These are phyloP conservation scores for Cercophora scortea DNA, from an alignment of 495 filamentous ascomycete species.

Conservation along the genomic window DNA sequence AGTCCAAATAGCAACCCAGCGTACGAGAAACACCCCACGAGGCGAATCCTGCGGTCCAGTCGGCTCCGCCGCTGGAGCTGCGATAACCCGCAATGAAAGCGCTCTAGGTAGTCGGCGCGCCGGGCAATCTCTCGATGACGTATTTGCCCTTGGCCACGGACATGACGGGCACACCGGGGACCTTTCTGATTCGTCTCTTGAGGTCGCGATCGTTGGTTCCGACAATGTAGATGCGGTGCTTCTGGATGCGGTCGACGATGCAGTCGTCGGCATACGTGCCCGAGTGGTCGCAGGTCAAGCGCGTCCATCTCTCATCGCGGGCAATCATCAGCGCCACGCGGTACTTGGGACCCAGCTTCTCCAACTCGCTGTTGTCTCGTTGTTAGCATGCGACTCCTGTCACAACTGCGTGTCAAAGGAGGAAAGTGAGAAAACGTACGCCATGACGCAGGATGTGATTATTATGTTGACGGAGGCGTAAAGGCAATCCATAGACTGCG, in stretches of 20 bases:
- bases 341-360: constrained; percentile 87
- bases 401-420: neutral
- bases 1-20: too few relatives aligned
- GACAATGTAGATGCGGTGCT: constrained; percentile 77
- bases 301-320: constrained; percentile 83
- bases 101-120: constrained; percentile 47
- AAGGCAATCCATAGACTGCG: constrained; percentile 60
- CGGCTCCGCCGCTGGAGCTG: too few relatives aligned
- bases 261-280: constrained; percentile 95
- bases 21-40: too few relatives aligned
- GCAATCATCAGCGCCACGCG: constrained; percentile 75
- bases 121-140: constrained; percentile 83
- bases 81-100: neutral
- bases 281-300: constrained; percentile 79
- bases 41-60: too few relatives aligned
- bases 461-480: constrained; percentile 61
- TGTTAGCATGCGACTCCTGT: constrained; percentile 1
- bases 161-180: constrained; percentile 51
- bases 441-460: constrained; percentile 61
- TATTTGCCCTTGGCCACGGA: constrained; percentile 76
- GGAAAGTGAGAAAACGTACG: constrained; percentile 3
- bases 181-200: constrained; percentile 75
- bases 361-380: constrained; percentile 60
- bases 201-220: constrained; percentile 81
- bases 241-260: constrained; percentile 75